phyloP scores from a whole-genome alignment of 1,284 basidiomycete species.

The Cutaneotrichosporon cavernicola region DNA sequence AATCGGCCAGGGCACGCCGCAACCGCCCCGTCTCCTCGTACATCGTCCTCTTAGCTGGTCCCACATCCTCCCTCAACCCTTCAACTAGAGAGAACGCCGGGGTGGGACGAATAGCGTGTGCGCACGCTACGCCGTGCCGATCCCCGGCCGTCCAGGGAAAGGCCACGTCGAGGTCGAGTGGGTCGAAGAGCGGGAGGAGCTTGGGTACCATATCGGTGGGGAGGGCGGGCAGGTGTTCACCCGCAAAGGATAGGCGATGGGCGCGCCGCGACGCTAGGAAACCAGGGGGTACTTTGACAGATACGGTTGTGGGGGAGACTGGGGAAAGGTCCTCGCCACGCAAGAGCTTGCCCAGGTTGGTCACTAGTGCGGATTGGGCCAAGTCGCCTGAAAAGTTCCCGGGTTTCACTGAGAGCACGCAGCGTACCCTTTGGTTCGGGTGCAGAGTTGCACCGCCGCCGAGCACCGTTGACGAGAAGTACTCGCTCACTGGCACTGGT shows the following conservation, averaged over 20 bases:
- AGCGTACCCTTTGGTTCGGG: constrained; percentile 39
- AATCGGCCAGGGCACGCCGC: constrained; percentile 64
- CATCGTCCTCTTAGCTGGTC: constrained; percentile 70
- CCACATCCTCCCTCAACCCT: constrained; percentile 61
- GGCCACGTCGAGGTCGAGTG: constrained; percentile 67
- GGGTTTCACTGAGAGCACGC: constrained; percentile 18
- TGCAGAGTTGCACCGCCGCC: constrained; percentile 13
- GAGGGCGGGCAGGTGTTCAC: constrained; percentile 63
- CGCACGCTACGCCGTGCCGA: constrained; percentile 63
- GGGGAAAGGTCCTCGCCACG: constrained; percentile 21
- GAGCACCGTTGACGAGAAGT: constrained; percentile 11
- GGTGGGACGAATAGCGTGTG: constrained; percentile 65
- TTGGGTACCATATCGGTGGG: constrained; percentile 57
- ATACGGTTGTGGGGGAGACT: constrained; percentile 12
- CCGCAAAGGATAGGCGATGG: constrained; percentile 47
- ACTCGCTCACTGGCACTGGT: constrained; percentile 11
- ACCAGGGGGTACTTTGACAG: constrained; percentile 9
- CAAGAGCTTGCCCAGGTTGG: constrained; percentile 34
- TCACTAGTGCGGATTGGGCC: constrained; percentile 27
- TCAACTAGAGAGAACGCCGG: constrained; percentile 62
- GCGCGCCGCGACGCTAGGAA: constrained; percentile 30
- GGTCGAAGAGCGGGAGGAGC: constrained; percentile 77
- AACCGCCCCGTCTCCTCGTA: constrained; percentile 83
- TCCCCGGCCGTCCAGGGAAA: constrained; percentile 65
- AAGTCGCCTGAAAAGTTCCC: constrained; percentile 20